Base-by-base conservation (phyloP, 2,329 filamentous ascomycete genomes). In the Knufia petricola region DNA sequence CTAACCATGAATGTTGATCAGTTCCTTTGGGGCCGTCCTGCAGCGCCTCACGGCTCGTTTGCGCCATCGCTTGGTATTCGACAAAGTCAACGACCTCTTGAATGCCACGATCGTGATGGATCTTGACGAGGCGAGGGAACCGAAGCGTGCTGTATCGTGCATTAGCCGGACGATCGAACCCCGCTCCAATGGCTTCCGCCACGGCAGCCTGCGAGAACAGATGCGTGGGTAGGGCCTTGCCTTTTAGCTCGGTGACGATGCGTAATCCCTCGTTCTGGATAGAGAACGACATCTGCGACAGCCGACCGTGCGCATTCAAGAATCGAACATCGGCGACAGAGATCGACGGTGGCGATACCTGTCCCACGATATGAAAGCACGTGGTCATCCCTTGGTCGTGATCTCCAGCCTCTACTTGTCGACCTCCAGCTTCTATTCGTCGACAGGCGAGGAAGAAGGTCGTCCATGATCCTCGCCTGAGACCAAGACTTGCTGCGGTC, bases 361-460 rank as follows among this genome's bases (percentile, higher is more conserved):
- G n/a, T n/a, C n/a, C n/a, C n/a, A n/a, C n/a, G n/a, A n/a, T n/a
- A n/a, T n/a, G n/a, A n/a, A n/a, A 41, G 20, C 17, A 24, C 8
- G 12, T 7, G 17, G 10, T 36, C 12, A 17, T 6, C 42, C 32
- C 42, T 10, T 10, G 6, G 15, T 19, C 13, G 19, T n/a, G 32
- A 4, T 6, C 4, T 4, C 32, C 24, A 6, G 10, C 76, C 58
- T 92, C n/a, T n/a, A n/a, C n/a, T n/a, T n/a, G n/a, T n/a, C n/a
- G n/a, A n/a, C n/a, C n/a, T n/a, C n/a, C n/a, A n/a, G n/a, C n/a
- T n/a, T n/a, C 94, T 59, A 90, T 85, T 15, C 76, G 69, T 6
- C 88, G 68, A 62, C 87, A 94, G 1, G 81, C 88, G 10, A 94
- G 66, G 58, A 84, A 82, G 59, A 94, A 94, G 46, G 86, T 80